Percentiles rank a stretch among this genome's conserved stretches.
Evolutionary conservation across 2,329 filamentous ascomycete species (phyloP).

Genomic region (Trichoderma oligosporum): DNA sequence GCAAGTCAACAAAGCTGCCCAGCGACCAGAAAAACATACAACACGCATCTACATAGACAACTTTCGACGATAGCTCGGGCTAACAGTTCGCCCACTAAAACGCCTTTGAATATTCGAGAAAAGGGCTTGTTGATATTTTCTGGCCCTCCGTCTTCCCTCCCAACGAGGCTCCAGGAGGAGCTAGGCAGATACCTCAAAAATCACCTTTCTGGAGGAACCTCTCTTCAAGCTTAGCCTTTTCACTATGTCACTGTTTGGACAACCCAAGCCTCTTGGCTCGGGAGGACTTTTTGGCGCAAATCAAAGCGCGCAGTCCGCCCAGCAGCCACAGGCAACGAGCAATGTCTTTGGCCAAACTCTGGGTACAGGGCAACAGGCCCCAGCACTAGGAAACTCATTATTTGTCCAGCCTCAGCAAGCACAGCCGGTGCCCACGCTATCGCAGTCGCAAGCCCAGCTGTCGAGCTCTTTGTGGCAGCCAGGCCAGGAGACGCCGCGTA

Average conservation of each 20-base stretch:
- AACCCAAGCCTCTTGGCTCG: conserved; percentile 34
- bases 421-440: conserved; percentile 42
- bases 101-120: background rate
- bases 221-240: conserved; percentile 5
- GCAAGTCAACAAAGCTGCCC: conserved; percentile 19
- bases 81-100: background rate
- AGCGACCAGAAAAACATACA: conserved; percentile 12
- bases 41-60: background rate
- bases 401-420: conserved; percentile 38
- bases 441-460: conserved; percentile 45
- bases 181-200: conserved; percentile 19
- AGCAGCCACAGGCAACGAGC: conserved; percentile 25
- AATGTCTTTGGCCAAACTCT: conserved; percentile 33
- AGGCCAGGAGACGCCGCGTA: conserved; percentile 49
- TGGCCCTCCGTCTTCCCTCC: background rate
- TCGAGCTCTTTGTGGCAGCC: conserved; percentile 53
- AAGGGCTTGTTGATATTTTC: background rate
- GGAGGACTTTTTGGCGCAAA: conserved; percentile 39
- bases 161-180: conserved; percentile 16
- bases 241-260: conserved; percentile 40
- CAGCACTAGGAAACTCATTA: conserved; percentile 29
- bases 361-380: conserved; percentile 37
- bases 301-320: conserved; percentile 33
- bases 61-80: background rate
- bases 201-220: background rate